These are phyloP conservation scores for Keithomyces neogunnii DNA, from an alignment of 2,329 filamentous ascomycete species.

Conservation along the genomic window DNA sequence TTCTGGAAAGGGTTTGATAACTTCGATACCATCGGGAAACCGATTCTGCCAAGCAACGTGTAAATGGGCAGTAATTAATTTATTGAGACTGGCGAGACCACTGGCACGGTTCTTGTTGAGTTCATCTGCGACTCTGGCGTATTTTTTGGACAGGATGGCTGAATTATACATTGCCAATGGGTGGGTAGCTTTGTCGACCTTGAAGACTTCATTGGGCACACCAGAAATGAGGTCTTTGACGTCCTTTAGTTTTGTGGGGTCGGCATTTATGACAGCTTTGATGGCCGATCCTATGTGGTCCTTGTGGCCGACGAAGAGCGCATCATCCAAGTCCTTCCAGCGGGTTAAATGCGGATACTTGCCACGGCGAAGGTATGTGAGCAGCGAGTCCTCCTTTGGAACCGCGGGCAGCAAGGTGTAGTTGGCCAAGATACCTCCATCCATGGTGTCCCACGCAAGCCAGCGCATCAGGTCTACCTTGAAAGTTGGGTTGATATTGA, in stretches of 20 bases:
- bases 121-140: conserved; percentile 57
- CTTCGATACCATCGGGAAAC: conserved; percentile 67
- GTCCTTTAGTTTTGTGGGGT: conserved; percentile 42
- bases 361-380: conserved; percentile 66
- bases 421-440: conserved; percentile 70
- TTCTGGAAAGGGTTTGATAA: conserved; percentile 70
- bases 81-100: conserved; percentile 58
- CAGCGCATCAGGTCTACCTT: conserved; percentile 70
- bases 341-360: conserved; percentile 66
- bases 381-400: conserved; percentile 59
- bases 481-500: conserved; percentile 52
- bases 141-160: conserved; percentile 53
- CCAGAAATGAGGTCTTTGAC: conserved; percentile 57
- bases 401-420: conserved; percentile 82
- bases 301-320: conserved; percentile 64
- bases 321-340: conserved; percentile 63
- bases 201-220: conserved; percentile 51
- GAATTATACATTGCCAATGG: conserved; percentile 73
- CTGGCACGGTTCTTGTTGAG: conserved; percentile 46
- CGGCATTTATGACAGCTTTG: conserved; percentile 41
- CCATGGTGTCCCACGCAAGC: conserved; percentile 91
- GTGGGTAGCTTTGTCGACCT: conserved; percentile 53
- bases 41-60: conserved; percentile 77
- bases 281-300: conserved; percentile 55
- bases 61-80: conserved; percentile 76